Evolutionary conservation across 345 rosid species (phyloP), one percentile per base, ranked within the genome.

Genomic region (Salix exigua): DNA sequence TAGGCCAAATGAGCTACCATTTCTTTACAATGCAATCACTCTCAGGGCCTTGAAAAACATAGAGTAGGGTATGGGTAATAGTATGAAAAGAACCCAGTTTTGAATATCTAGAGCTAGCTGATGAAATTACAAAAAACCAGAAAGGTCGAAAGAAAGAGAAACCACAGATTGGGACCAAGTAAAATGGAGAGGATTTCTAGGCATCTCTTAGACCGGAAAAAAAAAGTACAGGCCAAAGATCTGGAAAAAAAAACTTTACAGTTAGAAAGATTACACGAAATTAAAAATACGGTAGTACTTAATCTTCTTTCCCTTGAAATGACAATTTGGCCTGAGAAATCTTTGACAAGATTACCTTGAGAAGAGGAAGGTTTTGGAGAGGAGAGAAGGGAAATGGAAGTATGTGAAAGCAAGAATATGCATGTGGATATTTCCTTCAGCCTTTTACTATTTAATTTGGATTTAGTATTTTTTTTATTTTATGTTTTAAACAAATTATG

Each of bases 11-110:
- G 51, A 63, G 23, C 60, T 55, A 35, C 67, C 26, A 42, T 55
- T 58, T 51, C 10, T 7, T 7, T 73, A 50, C 77, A 53, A 35
- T 44, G 76, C 76, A 71, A 62, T 77, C 80, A 77, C 78, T 78
- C 81, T 82, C 88, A 66, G 48, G 62, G 58, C 53, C 25, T 51
- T n/a, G 75, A 44, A 64, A 31, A 63, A 37, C 23, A 28, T 33
- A 28, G 48, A 42, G 28, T 5, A 48, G 72, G 60, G 35, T 72
- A n/a, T 48, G 66, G 75, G 63, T 61, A 76, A 42, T 44, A 63
- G 73, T 75, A 21, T 31, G 50, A 35, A 6, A 65, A 64, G 11
- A 42, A 78, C n/a, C 64, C 17, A 7, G 21, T 46, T 66, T 25
- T 48, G 35, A 46, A 28, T 9, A 58, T 58, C 16, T n/a, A 73